Base-by-base conservation (phyloP, 1,284 basidiomycete species). In the Lignosus rhinocerotis region DNA sequence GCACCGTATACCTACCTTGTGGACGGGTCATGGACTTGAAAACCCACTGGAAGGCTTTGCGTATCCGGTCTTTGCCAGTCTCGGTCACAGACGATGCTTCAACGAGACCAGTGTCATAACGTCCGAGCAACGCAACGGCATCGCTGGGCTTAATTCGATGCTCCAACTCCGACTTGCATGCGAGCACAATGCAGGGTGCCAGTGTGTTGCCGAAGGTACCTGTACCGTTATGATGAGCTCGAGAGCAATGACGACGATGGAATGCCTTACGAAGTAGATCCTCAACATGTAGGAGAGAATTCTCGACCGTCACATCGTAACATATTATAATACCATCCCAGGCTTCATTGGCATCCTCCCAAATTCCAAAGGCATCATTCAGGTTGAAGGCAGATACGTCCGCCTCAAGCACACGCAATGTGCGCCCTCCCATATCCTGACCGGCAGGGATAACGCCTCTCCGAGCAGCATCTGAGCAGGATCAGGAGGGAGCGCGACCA, bases 321-420 rank as follows among this genome's bases (percentile, higher is more conserved):
- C 90, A 92, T 45, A 93, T 78, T 43, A 92, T 78, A 21, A 87
- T 78, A 7, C 86, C 90, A 67, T 91, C 83, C 53, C 90, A 76
- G n/a, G 73, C 72, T 21, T 85, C 84, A 14, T 83, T 78, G 8
- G 76, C 78, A 47, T 80, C 76, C 32, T 78, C 70, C 73, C 75
- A 77, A 44, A 68, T 63, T 3, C 65, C 49, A 43, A 64, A 51
- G n/a, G 63, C 49, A 51, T 60, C 62, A 41, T 61, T 59, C 52
- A 66, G 44, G 53, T 71, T 66, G 44, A 76, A 67, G 16, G 68
- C 53, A 14, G 70, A 62, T 39, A 68, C 69, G 62, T 86, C 82
- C 19, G 86, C 78, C 68, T 89, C 86, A 48, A 87, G 73, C 30
- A 88, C 76, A 55, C 81, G 77, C 17, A 88, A 72, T 36, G 75